A percentile compares a stretch with the other conserved stretches of the same genome.
Evolutionary conservation across 1,139 yeast species (phyloP).

Genomic region (Hansenula lynferdii): DNA sequence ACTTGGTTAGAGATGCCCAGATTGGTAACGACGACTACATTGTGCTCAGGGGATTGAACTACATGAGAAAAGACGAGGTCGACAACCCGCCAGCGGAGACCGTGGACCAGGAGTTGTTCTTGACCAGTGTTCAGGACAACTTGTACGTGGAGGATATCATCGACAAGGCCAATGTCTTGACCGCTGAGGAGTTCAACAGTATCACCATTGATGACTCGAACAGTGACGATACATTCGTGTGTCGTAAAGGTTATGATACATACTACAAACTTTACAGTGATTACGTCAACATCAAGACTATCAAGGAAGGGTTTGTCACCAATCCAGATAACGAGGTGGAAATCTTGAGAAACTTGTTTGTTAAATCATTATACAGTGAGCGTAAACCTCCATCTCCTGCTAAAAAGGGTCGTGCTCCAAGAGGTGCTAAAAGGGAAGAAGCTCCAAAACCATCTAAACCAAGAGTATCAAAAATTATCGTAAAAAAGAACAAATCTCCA

Average conservation of each 20-base stretch:
- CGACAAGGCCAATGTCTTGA: conserved; percentile 15
- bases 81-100: conserved; percentile 10
- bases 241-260: conserved; percentile 20
- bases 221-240: conserved; percentile 15
- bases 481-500: not conserved
- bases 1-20: conserved; percentile 11
- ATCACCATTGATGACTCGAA: conserved; percentile 19
- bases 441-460: not conserved
- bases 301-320: conserved; percentile 7
- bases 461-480: not conserved
- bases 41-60: conserved; percentile 11
- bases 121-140: conserved; percentile 12
- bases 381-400: not conserved
- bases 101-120: conserved; percentile 15
- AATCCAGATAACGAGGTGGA: conserved; percentile 12
- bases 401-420: not conserved
- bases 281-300: conserved; percentile 9
- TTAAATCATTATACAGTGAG: conserved; percentile 9
- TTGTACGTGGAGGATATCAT: conserved; percentile 14
- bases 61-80: conserved; percentile 13
- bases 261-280: conserved; percentile 12
- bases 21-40: conserved; percentile 20
- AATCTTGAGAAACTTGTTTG: conserved; percentile 10
- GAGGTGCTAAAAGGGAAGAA: not conserved
- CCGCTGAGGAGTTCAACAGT: conserved; percentile 10